These are phyloP conservation scores for Dentipellis fragilis DNA, from an alignment of 768 basidiomycete genomes.

Conservation along the genomic window DNA sequence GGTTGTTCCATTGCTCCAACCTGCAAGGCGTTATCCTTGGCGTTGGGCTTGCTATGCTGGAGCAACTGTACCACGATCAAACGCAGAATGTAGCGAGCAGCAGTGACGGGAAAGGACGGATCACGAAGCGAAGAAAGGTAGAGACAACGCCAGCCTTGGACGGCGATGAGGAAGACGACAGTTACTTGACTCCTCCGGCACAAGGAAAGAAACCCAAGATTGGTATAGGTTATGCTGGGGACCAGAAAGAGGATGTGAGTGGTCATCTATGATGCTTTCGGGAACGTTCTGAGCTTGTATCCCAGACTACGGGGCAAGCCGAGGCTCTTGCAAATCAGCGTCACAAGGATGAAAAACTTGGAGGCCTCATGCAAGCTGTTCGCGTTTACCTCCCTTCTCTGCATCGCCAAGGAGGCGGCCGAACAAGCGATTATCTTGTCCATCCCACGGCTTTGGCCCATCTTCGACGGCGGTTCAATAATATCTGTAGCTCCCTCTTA, in stretches of 20 bases:
- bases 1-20: constrained; percentile 82
- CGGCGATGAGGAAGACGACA: constrained; percentile 41
- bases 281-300: neutral
- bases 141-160: constrained; percentile 15
- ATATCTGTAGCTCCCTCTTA: constrained; percentile 74
- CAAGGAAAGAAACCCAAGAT: constrained; percentile 61
- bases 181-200: constrained; percentile 30
- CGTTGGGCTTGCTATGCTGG: constrained; percentile 82
- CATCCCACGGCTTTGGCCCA: constrained; percentile 89
- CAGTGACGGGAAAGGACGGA: constrained; percentile 14
- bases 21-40: constrained; percentile 86
- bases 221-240: constrained; percentile 84
- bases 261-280: neutral
- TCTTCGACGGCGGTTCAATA: constrained; percentile 84
- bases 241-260: constrained; percentile 76
- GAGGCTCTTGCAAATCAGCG: constrained; percentile 70
- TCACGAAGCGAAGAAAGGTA: constrained; percentile 30
- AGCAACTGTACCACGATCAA: constrained; percentile 58
- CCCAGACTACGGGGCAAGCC: constrained; percentile 67
- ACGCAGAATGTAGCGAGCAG: constrained; percentile 24
- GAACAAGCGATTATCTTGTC: constrained; percentile 84
- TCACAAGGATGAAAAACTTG: constrained; percentile 65
- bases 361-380: constrained; percentile 55
- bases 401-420: constrained; percentile 63
- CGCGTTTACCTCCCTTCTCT: constrained; percentile 80